Evolutionary conservation across 2,329 filamentous ascomycete species (phyloP).

Genomic region (Talaromyces sp.): DNA sequence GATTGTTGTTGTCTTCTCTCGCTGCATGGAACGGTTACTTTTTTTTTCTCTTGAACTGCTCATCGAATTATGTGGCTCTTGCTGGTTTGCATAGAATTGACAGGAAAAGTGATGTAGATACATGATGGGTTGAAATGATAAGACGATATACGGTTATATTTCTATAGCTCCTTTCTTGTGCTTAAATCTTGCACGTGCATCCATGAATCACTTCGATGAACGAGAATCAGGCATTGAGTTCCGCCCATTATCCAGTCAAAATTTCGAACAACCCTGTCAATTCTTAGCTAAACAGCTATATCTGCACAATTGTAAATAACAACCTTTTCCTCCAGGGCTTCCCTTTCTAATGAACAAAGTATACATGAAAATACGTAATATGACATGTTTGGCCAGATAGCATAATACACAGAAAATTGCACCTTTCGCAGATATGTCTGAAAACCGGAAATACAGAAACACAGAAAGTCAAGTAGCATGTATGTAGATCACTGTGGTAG

Average conservation of each 20-base stretch:
- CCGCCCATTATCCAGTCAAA: neutral
- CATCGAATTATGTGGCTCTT: neutral
- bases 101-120: neutral
- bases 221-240: no score
- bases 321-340: no score
- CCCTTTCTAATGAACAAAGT: neutral
- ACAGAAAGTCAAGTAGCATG: neutral
- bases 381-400: neutral
- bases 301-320: neutral
- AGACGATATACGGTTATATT: neutral
- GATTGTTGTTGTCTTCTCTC: slow-evolving; percentile 19
- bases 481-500: slow-evolving; percentile 9
- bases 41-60: no score
- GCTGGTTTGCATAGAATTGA: neutral
- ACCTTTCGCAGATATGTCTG: neutral
- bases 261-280: neutral
- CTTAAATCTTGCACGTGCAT: no score
- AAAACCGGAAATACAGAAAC: neutral
- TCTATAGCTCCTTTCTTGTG: no score
- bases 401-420: neutral
- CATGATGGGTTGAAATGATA: no score
- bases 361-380: neutral
- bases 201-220: no score
- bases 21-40: neutral
- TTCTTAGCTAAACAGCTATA: neutral